phyloP scores from a whole-genome alignment of 2,329 filamentous ascomycete species.

The Diplocarpon rosae region DNA sequence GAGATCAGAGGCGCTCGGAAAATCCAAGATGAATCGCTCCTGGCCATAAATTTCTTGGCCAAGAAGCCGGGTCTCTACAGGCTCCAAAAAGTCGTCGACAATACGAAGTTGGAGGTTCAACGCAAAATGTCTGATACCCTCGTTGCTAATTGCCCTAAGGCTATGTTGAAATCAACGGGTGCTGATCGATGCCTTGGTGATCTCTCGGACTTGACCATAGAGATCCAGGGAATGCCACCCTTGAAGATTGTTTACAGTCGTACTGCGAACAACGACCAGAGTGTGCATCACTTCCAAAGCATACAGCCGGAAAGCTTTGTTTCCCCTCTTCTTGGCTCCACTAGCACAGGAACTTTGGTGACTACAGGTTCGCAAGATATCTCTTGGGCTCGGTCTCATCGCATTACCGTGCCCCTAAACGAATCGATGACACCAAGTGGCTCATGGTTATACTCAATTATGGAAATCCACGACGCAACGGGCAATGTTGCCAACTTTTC shows the following conservation, averaged over 20 bases:
- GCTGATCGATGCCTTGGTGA: constrained; percentile 73
- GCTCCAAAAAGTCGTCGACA: constrained; percentile 75
- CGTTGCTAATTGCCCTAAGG: constrained; percentile 77
- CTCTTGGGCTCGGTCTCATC: constrained; percentile 70
- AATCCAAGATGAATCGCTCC: constrained; percentile 47
- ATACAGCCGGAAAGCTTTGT: constrained; percentile 80
- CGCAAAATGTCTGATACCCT: constrained; percentile 65
- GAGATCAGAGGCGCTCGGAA: constrained; percentile 60
- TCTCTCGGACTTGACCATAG: constrained; percentile 71
- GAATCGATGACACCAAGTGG: constrained; percentile 75
- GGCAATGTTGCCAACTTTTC: constrained; percentile 77
- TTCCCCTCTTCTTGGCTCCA: constrained; percentile 61
- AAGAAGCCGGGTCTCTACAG: constrained; percentile 85
- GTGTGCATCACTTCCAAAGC: constrained; percentile 83
- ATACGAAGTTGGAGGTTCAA: constrained; percentile 88
- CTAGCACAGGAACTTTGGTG: constrained; percentile 45
- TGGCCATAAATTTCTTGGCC: constrained; percentile 60
- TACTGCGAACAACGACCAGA: constrained; percentile 71
- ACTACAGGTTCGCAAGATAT: constrained; percentile 51
- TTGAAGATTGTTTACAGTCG: constrained; percentile 89
- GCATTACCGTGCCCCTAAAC: constrained; percentile 72
- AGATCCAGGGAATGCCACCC: constrained; percentile 81
- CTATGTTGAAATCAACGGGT: constrained; percentile 54
- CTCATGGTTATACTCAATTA: constrained; percentile 79
- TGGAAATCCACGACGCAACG: constrained; percentile 84